Base-by-base conservation (phyloP, 306 rosid species). In the Vigna mungo region DNA sequence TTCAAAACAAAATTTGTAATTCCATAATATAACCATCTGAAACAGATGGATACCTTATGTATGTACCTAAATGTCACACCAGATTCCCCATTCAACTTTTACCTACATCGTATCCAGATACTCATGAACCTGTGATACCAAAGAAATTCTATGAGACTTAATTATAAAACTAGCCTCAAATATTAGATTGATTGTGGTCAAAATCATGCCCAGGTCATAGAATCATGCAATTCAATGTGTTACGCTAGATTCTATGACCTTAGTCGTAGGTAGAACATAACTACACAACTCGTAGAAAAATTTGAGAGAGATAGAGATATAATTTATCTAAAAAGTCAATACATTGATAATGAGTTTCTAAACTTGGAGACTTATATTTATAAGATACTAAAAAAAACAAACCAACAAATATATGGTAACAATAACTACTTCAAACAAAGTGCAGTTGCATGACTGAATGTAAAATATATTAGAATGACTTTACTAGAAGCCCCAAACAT, bases 81-180 rank as follows among this genome's bases (percentile, higher is more conserved):
- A 21, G 23, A 21, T 21, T 21, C 23, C 23, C 23, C 23, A 21
- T 21, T 21, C 23, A 21, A 21, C 1, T 1, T 21, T 21, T 21
- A 21, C 23, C 23, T 1, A 21, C 23, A 21, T 21, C 23, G 23
- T 21, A 21, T 21, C 1, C 1, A 21, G 23, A 21, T 21, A 21
- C 75, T 81, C 93, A 0, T 85, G 86, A 83, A 95, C 92, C 98
- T 94, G 86, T 17, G 56, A 81, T 36, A 20, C 51, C 30, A 62
- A 75, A 54, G 5, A 56, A 56, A 44, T 21, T 17, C 20, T 34
- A 71, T 47, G 59, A 73, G 49, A 55, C 60, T 71, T 53, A 4
- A 76, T 53, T n/a, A 52, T 20, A 44, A 76, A 80, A 65, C 44
- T 62, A 76, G 27, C 27, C 68, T 49, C 7, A 1, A 37, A 68